Conservation (phyloP, 75 land plant genomes). For the Cryptomeria japonica region DNA sequence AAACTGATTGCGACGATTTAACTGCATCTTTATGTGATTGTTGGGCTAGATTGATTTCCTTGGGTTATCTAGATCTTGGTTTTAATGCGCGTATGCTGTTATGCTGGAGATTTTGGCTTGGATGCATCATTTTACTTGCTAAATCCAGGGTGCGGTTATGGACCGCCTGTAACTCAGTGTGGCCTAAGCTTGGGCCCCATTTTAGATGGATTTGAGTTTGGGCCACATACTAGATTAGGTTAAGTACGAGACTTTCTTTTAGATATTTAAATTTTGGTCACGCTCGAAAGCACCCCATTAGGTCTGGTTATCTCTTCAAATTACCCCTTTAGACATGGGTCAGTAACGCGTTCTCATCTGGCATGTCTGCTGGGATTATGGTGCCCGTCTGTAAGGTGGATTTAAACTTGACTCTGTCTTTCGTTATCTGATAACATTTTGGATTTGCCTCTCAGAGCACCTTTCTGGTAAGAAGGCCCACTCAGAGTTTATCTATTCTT, state of each 20-base stretch:
- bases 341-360: neutral
- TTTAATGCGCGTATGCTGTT: neutral
- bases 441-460: neutral
- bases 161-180: neutral
- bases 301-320: neutral
- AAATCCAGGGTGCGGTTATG: neutral
- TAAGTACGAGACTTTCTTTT: neutral
- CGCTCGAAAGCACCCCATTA: neutral
- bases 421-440: neutral
- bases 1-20: neutral
- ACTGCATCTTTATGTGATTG: neutral
- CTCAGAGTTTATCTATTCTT: too few species aligned
- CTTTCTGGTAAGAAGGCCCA: too few species aligned
- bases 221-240: neutral
- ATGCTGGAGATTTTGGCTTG: neutral
- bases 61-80: neutral
- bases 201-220: neutral
- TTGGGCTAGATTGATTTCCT: neutral
- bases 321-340: neutral
- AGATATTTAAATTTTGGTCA: neutral
- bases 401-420: neutral
- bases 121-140: neutral
- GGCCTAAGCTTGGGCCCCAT: neutral
- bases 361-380: neutral
- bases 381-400: neutral